phyloP scores from a whole-genome alignment of 2,329 filamentous ascomycete species.

The Aspergillus bombycis region DNA sequence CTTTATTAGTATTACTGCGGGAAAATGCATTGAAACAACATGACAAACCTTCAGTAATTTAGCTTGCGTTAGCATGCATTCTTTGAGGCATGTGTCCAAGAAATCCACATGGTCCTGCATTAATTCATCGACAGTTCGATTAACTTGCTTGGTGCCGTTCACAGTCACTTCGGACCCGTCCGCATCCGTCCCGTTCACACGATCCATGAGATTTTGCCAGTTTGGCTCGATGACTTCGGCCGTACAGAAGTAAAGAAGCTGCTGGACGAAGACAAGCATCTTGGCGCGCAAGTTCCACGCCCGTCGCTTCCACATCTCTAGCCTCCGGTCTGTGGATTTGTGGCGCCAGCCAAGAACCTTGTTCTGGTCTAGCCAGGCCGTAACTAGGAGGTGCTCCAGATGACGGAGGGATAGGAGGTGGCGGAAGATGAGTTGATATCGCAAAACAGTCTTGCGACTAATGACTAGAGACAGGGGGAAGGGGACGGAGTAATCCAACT shows the following conservation, averaged over 20 bases:
- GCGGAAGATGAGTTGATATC: conserved; percentile 94
- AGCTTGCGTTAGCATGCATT: conserved; percentile 98
- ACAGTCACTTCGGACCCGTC: conserved; percentile 40
- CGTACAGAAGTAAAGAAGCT: conserved; percentile 94
- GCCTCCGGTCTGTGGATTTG: conserved; percentile 68
- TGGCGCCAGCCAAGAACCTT: conserved; percentile 81
- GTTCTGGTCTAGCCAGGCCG: conserved; percentile 88
- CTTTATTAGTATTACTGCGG: neutral
- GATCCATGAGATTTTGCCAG: conserved; percentile 91
- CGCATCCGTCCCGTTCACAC: conserved; percentile 65
- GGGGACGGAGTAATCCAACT: conserved; percentile 91
- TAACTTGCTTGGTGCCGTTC: conserved; percentile 53
- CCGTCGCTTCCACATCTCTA: conserved; percentile 90
- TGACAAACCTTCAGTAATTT: conserved; percentile 80
- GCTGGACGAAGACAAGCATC: conserved; percentile 97
- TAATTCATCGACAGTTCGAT: conserved; percentile 88
- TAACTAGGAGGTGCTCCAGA: conserved; percentile 82
- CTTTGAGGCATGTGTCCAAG: conserved; percentile 93
- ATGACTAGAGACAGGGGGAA: conserved; percentile 96
- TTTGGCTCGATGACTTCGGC: conserved; percentile 97
- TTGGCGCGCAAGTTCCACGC: conserved; percentile 89
- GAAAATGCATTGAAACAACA: neutral
- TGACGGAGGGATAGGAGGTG: conserved; percentile 89
- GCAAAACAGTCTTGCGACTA: conserved; percentile 92
- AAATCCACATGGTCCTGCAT: conserved; percentile 99